Base-by-base conservation (phyloP, 2,329 filamentous ascomycete species). In the Arthrobotrys sinensis region DNA sequence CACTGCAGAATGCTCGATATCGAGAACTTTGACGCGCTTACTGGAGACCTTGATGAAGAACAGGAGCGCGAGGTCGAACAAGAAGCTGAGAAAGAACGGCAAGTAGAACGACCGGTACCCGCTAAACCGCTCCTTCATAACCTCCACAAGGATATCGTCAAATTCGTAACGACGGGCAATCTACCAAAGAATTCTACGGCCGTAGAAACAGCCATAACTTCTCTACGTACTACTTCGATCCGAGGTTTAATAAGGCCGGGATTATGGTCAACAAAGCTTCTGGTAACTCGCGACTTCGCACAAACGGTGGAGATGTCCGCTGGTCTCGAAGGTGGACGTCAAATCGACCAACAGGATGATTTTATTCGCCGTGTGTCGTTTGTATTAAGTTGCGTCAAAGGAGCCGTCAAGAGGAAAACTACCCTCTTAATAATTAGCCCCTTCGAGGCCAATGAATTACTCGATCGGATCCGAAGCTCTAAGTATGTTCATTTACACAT, bases 41-140 rank as follows among this genome's bases (percentile, higher is more conserved):
- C 45, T 3, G 45, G 28, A 14, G 63, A 73, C 10, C 36, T 75
- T 12, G 76, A 88, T 1, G 90, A 92, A 80, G 91, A 93, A 72
- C 90, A 93, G 80, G 91, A 93, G 81, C 86, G 91, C 0, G 91
- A 93, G 79, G 84, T 93, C 0, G 86, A 89, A 0, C 89, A 89
- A 0, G 91, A 93, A 77, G 86, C 88, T 0, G 89, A 93, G 80
- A 83, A 87, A 28, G 89, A 93, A 80, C 84, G 86, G 0, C 84
- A 91, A 60, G 80, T 89, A 0, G 85, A 91, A 79, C 85, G 84
- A 0, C 88, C 89, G 0, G 81, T 82, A 0, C 71, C 82, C 0
- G 84, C 85, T 0, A 43, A 67, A 19, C 28, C 76, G 10, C 36
- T 69, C 3, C 16, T 19, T 0, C 88, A 91, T 53, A 1, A 0